Percentiles rank a stretch among this genome's conserved stretches.
Evolutionary conservation across 768 basidiomycete genomes (phyloP).

Genomic region (Boletus subparvulus): DNA sequence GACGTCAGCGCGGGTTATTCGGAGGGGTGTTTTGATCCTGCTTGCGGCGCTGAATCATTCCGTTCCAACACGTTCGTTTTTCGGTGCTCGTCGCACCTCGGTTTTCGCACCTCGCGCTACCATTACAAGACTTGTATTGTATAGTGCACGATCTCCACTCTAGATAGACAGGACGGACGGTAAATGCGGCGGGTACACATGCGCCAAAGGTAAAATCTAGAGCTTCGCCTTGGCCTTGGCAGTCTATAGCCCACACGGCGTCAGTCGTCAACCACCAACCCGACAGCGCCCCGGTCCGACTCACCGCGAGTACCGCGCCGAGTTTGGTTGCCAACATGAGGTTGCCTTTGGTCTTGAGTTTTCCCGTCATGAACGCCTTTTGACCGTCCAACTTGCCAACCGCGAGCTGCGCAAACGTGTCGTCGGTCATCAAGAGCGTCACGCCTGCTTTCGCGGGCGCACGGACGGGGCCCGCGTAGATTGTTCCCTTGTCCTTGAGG

Average conservation of each 20-base stretch:
- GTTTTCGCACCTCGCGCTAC: not conserved
- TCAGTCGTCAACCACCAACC: not conserved
- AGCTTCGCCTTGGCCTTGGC: conserved; percentile 44
- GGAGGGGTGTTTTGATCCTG: conserved; percentile 66
- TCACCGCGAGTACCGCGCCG: conserved; percentile 75
- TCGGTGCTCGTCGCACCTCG: not conserved
- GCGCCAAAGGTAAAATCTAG: conserved; percentile 18
- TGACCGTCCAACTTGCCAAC: conserved; percentile 85
- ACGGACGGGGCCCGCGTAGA: conserved; percentile 63
- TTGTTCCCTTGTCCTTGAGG: conserved; percentile 77
- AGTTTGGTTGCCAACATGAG: conserved; percentile 95
- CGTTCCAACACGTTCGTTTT: conserved; percentile 12
- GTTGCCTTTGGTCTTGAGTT: conserved; percentile 89
- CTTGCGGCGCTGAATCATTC: not conserved
- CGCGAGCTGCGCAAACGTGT: conserved; percentile 70
- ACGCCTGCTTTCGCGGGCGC: conserved; percentile 72
- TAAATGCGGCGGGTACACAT: not conserved
- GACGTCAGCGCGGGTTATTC: conserved; percentile 78
- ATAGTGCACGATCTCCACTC: conserved; percentile 23
- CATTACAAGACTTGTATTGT: conserved; percentile 5
- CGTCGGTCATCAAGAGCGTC: conserved; percentile 75
- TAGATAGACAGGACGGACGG: not conserved
- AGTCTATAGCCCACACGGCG: conserved; percentile 17
- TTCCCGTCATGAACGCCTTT: conserved; percentile 95
- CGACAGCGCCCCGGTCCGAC: not conserved